These are phyloP conservation scores for Scorias spongiosa DNA, from an alignment of 2,329 filamentous ascomycete species.

Conservation along the genomic window DNA sequence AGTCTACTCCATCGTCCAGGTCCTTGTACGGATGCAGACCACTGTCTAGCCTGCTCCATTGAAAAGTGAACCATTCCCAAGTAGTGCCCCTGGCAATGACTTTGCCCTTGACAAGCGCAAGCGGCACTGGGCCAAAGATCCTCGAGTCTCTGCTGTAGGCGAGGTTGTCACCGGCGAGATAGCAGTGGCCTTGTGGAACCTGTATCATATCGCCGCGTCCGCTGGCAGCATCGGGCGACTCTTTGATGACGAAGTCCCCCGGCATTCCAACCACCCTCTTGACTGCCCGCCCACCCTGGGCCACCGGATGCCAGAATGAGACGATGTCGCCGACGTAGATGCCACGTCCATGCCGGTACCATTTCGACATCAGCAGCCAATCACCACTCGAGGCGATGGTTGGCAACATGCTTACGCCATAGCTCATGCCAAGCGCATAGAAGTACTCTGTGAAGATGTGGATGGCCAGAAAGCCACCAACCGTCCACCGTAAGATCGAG, in stretches of 20 bases:
- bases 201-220: slow-evolving; percentile 24
- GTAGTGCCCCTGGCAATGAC: slow-evolving; percentile 37
- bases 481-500: neutral
- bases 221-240: slow-evolving; percentile 37
- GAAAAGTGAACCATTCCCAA: slow-evolving; percentile 3
- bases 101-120: slow-evolving; percentile 74
- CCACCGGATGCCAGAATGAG: slow-evolving; percentile 57
- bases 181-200: slow-evolving; percentile 86
- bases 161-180: slow-evolving; percentile 79
- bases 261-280: slow-evolving; percentile 54
- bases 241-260: slow-evolving; percentile 55
- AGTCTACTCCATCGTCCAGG: too few relatives aligned
- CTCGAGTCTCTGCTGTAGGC: slow-evolving; percentile 74
- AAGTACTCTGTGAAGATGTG: slow-evolving; percentile 37
- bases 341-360: slow-evolving; percentile 52
- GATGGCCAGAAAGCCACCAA: slow-evolving; percentile 3
- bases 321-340: slow-evolving; percentile 72
- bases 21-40: slow-evolving; percentile 2
- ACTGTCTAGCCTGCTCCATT: slow-evolving; percentile 4
- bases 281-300: slow-evolving; percentile 38
- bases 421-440: slow-evolving; percentile 42
- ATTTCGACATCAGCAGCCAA: slow-evolving; percentile 51
- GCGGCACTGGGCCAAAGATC: slow-evolving; percentile 68
- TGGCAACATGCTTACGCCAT: slow-evolving; percentile 78
- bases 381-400: slow-evolving; percentile 57